Base-by-base conservation (phyloP, 2,329 filamentous ascomycete species). In the Epichloe aotearoae region DNA sequence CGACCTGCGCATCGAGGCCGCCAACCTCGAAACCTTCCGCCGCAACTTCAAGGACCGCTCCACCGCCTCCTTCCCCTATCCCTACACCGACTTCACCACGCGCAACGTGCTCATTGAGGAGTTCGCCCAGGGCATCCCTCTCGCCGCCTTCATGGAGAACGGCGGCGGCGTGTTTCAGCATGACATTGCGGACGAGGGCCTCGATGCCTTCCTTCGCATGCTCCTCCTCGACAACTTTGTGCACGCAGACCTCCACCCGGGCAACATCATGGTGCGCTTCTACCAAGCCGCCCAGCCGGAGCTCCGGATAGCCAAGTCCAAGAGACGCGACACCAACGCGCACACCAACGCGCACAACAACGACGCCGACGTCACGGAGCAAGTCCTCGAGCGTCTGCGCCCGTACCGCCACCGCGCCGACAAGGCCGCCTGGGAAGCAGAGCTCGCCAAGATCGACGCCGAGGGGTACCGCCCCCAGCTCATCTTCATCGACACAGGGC, bases 201-300 rank as follows among this genome's bases (percentile, higher is more conserved):
- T 98, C 0, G 90, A 98, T 64, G 90, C 91, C 3, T 98, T 98
- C 67, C 70, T 98, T 47, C 88, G 90, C 61, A 98, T 98, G 93
- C 73, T 98, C 15, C 76, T 98, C 12, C 84, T 98, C 39, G 93
- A 98, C 66, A 98, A 98, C 65, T 98, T 98, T 65, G 84, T 96
- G 26, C 93, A 98, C 63, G 91, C 93, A 5, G 93, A 98, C 64
- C 72, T 98, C 33, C 93, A 98, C 64, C 93, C 93, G 0, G 93
- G 93, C 26, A 98, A 98, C 65, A 97, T 98, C 69, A 97, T 98
- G 90, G 91, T 98, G 45, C 88, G 94, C 55, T 98, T 98, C 71
- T 96, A 97, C 68, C 83, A 91, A 61, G 82, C 90, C 0, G 80
- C 82, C 14, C 77, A 83, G 54, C 78, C 91, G 0, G 79, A 84